Evolutionary conservation across 306 rosid genomes (phyloP), one percentile per base, ranked within the genome.

Genomic region (Pterocarpus santalinus): DNA sequence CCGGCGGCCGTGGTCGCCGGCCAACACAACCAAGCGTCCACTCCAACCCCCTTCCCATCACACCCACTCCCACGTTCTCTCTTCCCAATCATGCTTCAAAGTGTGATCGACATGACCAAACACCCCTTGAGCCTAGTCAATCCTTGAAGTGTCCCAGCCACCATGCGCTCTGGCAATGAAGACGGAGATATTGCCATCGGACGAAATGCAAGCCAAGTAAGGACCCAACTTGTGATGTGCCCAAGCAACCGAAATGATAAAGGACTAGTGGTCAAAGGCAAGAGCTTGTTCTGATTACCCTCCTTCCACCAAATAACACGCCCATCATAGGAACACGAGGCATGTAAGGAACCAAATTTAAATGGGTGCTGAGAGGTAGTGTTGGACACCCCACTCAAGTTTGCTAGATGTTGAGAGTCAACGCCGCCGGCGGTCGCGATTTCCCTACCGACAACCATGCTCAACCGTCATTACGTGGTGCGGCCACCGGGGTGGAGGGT

Each of bases 221-320:
- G 87, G 93, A 43, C 96, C 93, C 39, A 86, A 84, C 81, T 92
- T 95, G 53, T 92, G 95, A 33, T 95, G 95, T 4, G 97, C 97
- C 97, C 97, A 92, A 63, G 89, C 89, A 2, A 91, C 77, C 0
- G 93, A 89, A 77, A 89, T 91, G 34, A 91, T 90, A 2, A 92
- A 89, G 0, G 93, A 81, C 46, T 88, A 88, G 76, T 89, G 90
- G 8, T 91, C 93, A 55, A 91, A 91, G 63, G 89, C 84, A 76
- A 85, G 90, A 32, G 82, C 92, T 34, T 88, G 96, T 89, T 88
- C 63, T 72, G 93, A 71, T 88, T 91, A 15, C 90, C 91, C 82
- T 91, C 96, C 82, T 91, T 91, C 96, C 93, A 91, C 14, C 89
- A 9, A 32, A 89, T 88, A 68, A 87, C 90, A 4, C 83, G 88